Evolutionary conservation across 306 rosid species (phyloP).

Genomic region (Pterocarpus santalinus): DNA sequence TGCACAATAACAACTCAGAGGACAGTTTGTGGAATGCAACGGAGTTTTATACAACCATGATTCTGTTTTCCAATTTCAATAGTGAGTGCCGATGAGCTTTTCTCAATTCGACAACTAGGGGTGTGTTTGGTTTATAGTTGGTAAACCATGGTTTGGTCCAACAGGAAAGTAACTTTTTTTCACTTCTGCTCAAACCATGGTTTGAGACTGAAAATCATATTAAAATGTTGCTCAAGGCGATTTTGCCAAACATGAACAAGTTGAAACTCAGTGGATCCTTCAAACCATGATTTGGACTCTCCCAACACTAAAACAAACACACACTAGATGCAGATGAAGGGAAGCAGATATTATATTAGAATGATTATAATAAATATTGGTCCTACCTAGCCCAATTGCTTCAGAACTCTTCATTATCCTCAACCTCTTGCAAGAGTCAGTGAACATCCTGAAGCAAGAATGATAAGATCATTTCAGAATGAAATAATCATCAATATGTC

Average conservation of each 20-base stretch:
- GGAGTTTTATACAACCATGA: not conserved
- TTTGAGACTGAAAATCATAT: too few species aligned
- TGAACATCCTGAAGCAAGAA: conserved; percentile 83
- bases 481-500: conserved; percentile 2
- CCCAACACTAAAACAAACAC: too few species aligned
- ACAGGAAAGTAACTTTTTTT: too few species aligned
- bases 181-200: too few species aligned
- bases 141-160: too few species aligned
- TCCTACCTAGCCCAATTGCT: conserved; percentile 89
- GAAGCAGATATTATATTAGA: not conserved
- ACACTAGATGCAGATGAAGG: not conserved
- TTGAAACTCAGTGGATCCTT: too few species aligned
- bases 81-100: not conserved
- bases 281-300: too few species aligned
- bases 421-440: conserved; percentile 83
- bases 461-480: conserved; percentile 18
- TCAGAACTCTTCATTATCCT: conserved; percentile 98
- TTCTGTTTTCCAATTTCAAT: conserved; percentile 18
- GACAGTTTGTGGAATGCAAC: not conserved
- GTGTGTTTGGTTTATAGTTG: too few species aligned
- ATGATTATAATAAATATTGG: not conserved
- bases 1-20: not conserved
- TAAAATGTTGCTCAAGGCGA: too few species aligned
- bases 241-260: too few species aligned
- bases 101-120: not conserved